Percentiles rank a stretch among this genome's conserved stretches.
Conservation (phyloP, 2,329 filamentous ascomycete genomes). For the Colletotrichum sp. region DNA sequence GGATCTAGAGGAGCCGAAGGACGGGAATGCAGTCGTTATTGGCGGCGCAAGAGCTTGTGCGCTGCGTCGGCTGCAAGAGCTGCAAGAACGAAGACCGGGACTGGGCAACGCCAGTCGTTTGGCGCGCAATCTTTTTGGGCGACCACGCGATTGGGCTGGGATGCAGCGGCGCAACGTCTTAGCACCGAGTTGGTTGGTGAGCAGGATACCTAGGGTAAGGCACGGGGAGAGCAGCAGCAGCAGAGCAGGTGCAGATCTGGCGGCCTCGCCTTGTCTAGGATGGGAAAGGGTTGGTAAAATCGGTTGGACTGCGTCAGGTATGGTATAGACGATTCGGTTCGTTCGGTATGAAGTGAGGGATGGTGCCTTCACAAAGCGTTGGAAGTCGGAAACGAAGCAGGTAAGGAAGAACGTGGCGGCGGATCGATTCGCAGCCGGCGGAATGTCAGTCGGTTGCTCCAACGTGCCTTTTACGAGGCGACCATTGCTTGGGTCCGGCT, state of each 20-base stretch:
- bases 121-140: conserved; percentile 7
- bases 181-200: not conserved
- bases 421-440: conserved; percentile 7
- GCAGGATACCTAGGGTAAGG: not conserved
- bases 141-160: conserved; percentile 3
- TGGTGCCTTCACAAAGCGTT: not conserved
- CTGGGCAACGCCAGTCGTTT: not conserved
- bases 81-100: not conserved
- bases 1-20: not conserved
- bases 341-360: not conserved
- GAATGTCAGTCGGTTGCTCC: conserved; percentile 4
- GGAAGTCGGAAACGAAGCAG: not conserved
- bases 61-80: conserved; percentile 1
- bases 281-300: not conserved
- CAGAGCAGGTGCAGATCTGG: not conserved
- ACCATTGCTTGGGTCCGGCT: conserved; percentile 2
- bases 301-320: not conserved
- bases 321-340: not conserved
- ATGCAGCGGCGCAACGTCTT: conserved; percentile 4
- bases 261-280: not conserved
- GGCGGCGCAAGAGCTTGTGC: conserved; percentile 7
- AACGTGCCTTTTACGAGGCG: not conserved
- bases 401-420: conserved; percentile 4
- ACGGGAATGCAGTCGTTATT: conserved; percentile 21
- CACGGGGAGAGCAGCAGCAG: not conserved